Conservation (phyloP, 2,329 filamentous ascomycete species). For the Hypomyces rosellus region DNA sequence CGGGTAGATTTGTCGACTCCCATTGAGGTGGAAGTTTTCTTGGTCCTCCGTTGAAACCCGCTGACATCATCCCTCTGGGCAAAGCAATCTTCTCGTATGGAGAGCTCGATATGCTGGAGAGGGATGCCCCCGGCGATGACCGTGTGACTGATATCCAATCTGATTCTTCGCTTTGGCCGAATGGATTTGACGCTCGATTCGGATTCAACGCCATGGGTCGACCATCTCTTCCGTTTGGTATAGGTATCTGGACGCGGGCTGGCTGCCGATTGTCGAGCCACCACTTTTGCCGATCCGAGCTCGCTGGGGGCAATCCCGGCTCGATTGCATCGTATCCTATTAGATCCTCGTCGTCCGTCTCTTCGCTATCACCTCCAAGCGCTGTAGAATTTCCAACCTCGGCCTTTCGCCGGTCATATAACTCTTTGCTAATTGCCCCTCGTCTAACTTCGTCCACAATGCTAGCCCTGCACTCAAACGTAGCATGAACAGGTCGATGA, state of each 20-base stretch:
- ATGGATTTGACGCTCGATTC: constrained; percentile 73
- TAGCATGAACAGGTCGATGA: constrained; percentile 89
- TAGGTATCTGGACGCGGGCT: constrained; percentile 64
- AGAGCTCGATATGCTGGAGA: constrained; percentile 53
- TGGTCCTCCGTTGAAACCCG: constrained; percentile 36
- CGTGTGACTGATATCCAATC: constrained; percentile 73
- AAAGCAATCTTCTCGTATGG: constrained; percentile 53
- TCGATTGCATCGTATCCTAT: constrained; percentile 78
- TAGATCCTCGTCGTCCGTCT: constrained; percentile 71
- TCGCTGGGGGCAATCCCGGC: constrained; percentile 64
- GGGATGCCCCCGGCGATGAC: constrained; percentile 46
- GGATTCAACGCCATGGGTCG: constrained; percentile 63
- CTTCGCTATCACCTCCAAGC: constrained; percentile 44
- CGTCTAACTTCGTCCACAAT: constrained; percentile 71
- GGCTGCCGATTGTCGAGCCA: constrained; percentile 66
- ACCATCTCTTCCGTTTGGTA: constrained; percentile 48
- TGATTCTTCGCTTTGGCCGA: constrained; percentile 63
- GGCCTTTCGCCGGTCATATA: constrained; percentile 65
- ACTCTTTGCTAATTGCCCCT: constrained; percentile 62
- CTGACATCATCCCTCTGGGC: constrained; percentile 39
- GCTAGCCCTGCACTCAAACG: constrained; percentile 77
- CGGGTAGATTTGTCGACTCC: constrained; percentile 40
- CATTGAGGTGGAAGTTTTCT: constrained; percentile 48
- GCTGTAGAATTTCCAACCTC: constrained; percentile 60
- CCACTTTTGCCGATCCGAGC: constrained; percentile 64